These are phyloP conservation scores for Umbelopsis vinacea DNA, from an alignment of 192 early-diverging fungal species.

Conservation along the genomic window DNA sequence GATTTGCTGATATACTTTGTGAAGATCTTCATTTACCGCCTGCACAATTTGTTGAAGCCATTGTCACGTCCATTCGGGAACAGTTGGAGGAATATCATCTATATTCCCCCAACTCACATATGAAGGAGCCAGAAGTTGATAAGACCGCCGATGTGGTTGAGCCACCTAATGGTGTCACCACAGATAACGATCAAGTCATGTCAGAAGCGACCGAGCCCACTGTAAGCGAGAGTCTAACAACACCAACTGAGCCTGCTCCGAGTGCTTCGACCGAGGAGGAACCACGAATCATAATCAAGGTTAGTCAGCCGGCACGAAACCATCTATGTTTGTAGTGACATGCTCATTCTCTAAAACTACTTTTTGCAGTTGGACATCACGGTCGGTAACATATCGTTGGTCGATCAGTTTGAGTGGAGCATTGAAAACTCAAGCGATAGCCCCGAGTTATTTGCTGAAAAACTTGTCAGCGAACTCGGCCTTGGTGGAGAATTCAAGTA, in stretches of 20 bases:
- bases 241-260: not conserved
- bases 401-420: conserved; percentile 98
- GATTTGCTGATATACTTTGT: conserved; percentile 84
- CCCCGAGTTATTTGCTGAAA: conserved; percentile 88
- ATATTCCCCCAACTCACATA: conserved; percentile 42
- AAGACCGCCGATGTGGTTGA: not conserved
- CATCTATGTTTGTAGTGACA: not conserved
- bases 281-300: conserved; percentile 75
- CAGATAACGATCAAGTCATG: conserved; percentile 5
- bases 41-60: conserved; percentile 60
- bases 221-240: not conserved
- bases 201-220: not conserved
- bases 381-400: conserved; percentile 79
- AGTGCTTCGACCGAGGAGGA: conserved; percentile 45
- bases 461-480: conserved; percentile 74
- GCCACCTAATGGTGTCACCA: not conserved
- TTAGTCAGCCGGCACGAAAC: conserved; percentile 41
- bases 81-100: conserved; percentile 85
- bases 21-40: conserved; percentile 78
- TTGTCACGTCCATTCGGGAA: conserved; percentile 81
- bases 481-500: conserved; percentile 88
- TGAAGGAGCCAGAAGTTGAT: conserved; percentile 26
- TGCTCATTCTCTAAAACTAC: not conserved
- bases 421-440: conserved; percentile 72
- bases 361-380: conserved; percentile 77